phyloP scores from a whole-genome alignment of 139 green algal species.

The Mesostigma viride region DNA sequence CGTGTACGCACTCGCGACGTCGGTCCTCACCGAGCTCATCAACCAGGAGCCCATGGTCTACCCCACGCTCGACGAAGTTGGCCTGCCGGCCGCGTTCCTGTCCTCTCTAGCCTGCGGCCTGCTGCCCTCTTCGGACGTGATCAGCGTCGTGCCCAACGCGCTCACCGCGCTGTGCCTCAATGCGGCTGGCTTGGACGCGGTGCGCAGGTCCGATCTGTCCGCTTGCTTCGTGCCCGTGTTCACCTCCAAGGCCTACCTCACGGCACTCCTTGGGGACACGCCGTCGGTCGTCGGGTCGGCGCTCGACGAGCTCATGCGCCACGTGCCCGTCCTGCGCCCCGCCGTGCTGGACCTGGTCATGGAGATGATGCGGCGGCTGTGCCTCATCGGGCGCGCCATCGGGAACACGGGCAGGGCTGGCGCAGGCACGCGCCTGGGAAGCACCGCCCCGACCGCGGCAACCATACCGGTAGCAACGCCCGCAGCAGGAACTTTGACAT shows the following conservation, averaged over 20 bases:
- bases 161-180: slow-evolving; percentile 85
- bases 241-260: slow-evolving; percentile 45
- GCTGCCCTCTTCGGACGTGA: slow-evolving; percentile 53
- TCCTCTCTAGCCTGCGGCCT: slow-evolving; percentile 45
- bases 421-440: too few species aligned
- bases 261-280: slow-evolving; percentile 55
- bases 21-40: slow-evolving; percentile 75
- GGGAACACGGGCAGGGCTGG: too few species aligned
- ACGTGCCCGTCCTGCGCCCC: slow-evolving; percentile 53
- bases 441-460: too few species aligned
- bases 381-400: slow-evolving; percentile 35
- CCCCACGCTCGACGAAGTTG: slow-evolving; percentile 53
- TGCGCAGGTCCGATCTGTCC: slow-evolving; percentile 49
- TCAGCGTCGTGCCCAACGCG: slow-evolving; percentile 60
- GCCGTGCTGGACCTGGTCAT: slow-evolving; percentile 55
- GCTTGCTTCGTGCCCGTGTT: slow-evolving; percentile 65
- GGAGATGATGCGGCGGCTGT: slow-evolving; percentile 53
- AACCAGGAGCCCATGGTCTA: slow-evolving; percentile 85
- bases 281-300: slow-evolving; percentile 57
- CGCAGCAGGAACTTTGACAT: not conserved
- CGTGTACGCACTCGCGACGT: slow-evolving; percentile 76
- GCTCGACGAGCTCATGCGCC: slow-evolving; percentile 84
- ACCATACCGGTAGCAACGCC: too few species aligned
- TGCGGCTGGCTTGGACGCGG: slow-evolving; percentile 47
- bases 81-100: slow-evolving; percentile 69